phyloP scores from a whole-genome alignment of 2,329 filamentous ascomycete species.

The Aspergillus sp. region DNA sequence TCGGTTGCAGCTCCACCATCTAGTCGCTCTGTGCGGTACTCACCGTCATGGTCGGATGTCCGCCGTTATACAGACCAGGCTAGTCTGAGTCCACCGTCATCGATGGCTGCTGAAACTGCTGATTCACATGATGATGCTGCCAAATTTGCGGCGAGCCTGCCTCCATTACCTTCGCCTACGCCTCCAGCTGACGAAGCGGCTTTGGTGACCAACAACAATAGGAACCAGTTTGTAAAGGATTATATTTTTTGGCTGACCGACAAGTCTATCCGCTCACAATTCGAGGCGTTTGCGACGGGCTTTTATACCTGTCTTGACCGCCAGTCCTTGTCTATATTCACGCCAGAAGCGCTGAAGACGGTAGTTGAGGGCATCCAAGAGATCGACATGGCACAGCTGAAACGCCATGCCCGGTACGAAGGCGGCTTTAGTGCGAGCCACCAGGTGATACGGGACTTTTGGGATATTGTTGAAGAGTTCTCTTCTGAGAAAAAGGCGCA shows the following conservation, averaged over 20 bases:
- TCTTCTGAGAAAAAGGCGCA: conserved; percentile 67
- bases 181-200: conserved; percentile 55
- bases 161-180: conserved; percentile 27
- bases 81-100: conserved; percentile 22
- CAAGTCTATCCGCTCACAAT: conserved; percentile 74
- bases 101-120: conserved; percentile 21
- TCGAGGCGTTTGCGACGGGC: conserved; percentile 75
- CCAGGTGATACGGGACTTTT: conserved; percentile 74
- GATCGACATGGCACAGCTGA: conserved; percentile 74
- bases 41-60: conserved; percentile 25
- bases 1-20: conserved; percentile 10
- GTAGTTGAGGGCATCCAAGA: conserved; percentile 80
- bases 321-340: conserved; percentile 71
- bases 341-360: conserved; percentile 67
- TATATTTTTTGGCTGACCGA: conserved; percentile 83
- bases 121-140: conserved; percentile 18
- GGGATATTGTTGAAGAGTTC: conserved; percentile 71
- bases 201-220: conserved; percentile 78
- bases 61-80: conserved; percentile 20
- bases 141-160: conserved; percentile 26
- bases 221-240: conserved; percentile 74
- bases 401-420: conserved; percentile 72
- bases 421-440: conserved; percentile 71
- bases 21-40: conserved; percentile 6
- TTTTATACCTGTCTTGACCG: conserved; percentile 74